Base-by-base conservation (phyloP, 148 eudicot species). In the Fagopyrum homotropicum region DNA sequence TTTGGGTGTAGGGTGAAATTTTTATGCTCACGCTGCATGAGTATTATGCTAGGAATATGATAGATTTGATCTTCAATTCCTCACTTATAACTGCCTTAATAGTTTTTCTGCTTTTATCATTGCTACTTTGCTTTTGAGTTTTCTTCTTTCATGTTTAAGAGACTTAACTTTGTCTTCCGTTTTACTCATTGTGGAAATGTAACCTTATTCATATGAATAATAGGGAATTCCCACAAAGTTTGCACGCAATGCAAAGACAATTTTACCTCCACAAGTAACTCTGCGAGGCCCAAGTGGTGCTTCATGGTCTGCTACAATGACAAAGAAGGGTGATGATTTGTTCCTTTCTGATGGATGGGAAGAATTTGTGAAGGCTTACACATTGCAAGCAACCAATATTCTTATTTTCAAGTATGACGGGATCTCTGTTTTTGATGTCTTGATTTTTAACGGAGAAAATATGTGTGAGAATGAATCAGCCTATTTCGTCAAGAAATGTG, bases 401-500 rank as follows among this genome's bases (percentile, higher is more conserved):
- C 74, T 88, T 76, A 7, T 88, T 35, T 88, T 86, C 73, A 88
- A 74, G 73, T 84, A 83, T 77, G 72, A 72, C 57, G 80, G 78
- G 56, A 78, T 75, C 75, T 79, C 77, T 19, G 50, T 43, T 17
- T 88, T 88, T 77, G 85, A 86, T 83, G 86, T 86, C 75, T 52
- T 75, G 30, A 81, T 88, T 30, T 86, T 88, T 75, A 81, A 86
- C 16, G 73, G 77, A 17, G 75, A 45, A 68, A 88, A 76, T 80
- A 61, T 73, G 0, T 88, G 92, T 74, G 92, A 88, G 83, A 88
- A 82, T 79, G 92, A 81, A 61, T 66, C 81, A 19, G 71, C 81
- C 72, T 88, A 86, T 76, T 88, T 86, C 61, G 79, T 84, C 54
- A 86, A 74, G 75, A 81, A 78, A 75, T 73, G 83, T 72, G 71